A percentile compares a stretch with the other conserved stretches of the same genome.
Evolutionary conservation across 257 asterid species (phyloP).

Genomic region (Nicotiana knightiana): DNA sequence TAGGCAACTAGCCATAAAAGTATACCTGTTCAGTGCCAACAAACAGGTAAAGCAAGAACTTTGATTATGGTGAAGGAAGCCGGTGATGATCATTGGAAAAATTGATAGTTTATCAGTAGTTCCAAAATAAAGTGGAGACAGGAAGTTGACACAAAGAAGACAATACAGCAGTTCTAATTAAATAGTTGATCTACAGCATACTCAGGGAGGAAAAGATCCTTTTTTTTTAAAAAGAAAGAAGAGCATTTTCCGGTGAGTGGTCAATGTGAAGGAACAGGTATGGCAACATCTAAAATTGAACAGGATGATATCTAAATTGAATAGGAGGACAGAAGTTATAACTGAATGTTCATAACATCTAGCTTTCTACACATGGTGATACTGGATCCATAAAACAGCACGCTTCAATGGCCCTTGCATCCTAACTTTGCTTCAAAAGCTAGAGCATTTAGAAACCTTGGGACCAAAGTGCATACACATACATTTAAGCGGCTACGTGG

Average conservation of each 20-base stretch:
- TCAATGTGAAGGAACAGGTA: neutral
- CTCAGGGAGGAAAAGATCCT: neutral
- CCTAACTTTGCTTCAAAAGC: neutral
- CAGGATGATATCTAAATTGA: neutral
- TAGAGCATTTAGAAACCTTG: neutral
- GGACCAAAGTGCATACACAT: neutral
- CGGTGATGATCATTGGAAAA: neutral
- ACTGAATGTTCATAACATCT: neutral
- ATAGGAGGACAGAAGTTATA: neutral
- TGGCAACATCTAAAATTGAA: neutral
- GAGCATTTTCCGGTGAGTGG: neutral
- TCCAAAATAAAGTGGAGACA: neutral
- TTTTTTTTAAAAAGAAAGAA: neutral
- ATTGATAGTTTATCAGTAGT: neutral
- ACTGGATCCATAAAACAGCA: neutral
- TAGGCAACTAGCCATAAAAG: neutral
- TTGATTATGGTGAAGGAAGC: neutral
- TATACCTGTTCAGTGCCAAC: neutral
- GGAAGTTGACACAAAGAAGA: neutral
- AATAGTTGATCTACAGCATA: neutral
- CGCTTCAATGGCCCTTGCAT: neutral
- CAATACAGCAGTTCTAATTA: neutral
- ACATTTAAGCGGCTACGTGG: neutral
- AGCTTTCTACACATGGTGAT: neutral
- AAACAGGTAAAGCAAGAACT: neutral